A percentile compares a stretch with the other conserved stretches of the same genome.
Conservation (phyloP, 441 rosid genomes). For the Biscutella laevigata region DNA sequence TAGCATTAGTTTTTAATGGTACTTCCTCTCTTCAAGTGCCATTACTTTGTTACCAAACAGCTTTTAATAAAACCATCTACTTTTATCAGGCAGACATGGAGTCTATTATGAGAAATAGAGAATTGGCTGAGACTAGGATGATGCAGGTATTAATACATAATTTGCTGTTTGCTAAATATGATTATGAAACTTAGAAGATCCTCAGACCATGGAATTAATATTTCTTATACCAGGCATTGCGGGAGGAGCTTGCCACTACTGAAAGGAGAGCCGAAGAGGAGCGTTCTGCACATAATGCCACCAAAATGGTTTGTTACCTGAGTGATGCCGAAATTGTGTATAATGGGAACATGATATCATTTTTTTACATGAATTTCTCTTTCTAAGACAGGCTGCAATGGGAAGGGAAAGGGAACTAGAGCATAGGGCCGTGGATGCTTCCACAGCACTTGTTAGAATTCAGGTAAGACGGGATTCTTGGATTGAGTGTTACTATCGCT, state of each 20-base stretch:
- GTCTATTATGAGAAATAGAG: slow-evolving; percentile 93
- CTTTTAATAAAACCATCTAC: slow-evolving; percentile 10
- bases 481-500: slow-evolving; percentile 10
- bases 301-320: slow-evolving; percentile 64
- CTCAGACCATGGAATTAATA: slow-evolving; percentile 15
- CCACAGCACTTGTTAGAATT: slow-evolving; percentile 83
- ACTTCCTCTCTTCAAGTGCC: slow-evolving; percentile 6
- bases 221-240: slow-evolving; percentile 59
- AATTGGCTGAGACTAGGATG: slow-evolving; percentile 96
- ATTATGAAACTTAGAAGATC: slow-evolving; percentile 12
- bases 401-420: slow-evolving; percentile 95
- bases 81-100: slow-evolving; percentile 81
- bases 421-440: slow-evolving; percentile 86
- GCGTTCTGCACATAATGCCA: slow-evolving; percentile 78
- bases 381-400: slow-evolving; percentile 76
- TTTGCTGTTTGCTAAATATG: not conserved
- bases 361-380: slow-evolving; percentile 13
- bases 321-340: not conserved
- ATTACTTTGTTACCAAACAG: not conserved
- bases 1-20: not conserved
- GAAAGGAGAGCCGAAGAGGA: slow-evolving; percentile 98
- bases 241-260: slow-evolving; percentile 86
- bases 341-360: not conserved
- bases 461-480: slow-evolving; percentile 55
- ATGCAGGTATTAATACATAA: slow-evolving; percentile 62